Conservation (phyloP, 208 protist genomes). For the Wallacemonas collosoma region DNA sequence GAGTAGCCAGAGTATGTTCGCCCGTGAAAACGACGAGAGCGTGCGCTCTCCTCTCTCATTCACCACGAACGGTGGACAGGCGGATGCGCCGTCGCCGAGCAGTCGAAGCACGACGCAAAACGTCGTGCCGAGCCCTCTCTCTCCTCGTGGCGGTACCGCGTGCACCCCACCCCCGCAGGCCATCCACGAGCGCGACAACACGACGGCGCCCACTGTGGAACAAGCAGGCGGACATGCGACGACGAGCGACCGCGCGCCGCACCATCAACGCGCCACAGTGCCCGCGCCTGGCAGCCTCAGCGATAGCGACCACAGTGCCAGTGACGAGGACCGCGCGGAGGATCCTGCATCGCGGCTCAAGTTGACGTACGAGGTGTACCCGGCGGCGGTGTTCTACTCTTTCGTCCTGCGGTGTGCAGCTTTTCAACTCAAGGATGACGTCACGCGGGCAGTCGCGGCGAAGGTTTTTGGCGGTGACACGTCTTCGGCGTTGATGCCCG, state of each 20-base stretch:
- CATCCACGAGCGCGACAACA: too few species aligned
- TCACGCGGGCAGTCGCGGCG: conserved; percentile 30
- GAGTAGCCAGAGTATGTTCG: neutral
- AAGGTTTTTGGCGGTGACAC: conserved; percentile 32
- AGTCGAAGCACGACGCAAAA: neutral
- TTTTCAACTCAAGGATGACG: conserved; percentile 58
- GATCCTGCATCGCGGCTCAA: conserved; percentile 22
- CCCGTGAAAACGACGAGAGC: too few species aligned
- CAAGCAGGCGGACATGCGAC: too few species aligned
- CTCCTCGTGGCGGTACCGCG: too few species aligned
- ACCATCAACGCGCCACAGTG: too few species aligned
- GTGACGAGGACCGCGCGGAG: neutral
- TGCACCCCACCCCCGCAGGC: too few species aligned
- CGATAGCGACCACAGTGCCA: neutral
- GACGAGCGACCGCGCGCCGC: too few species aligned
- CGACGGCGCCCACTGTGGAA: too few species aligned
- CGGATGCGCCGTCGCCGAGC: neutral
- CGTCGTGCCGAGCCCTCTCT: too few species aligned
- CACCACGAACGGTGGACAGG: neutral
- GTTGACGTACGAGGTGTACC: conserved; percentile 56
- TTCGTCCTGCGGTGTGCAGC: conserved; percentile 30
- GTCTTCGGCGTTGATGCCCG: conserved; percentile 13
- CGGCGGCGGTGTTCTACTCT: conserved; percentile 47
- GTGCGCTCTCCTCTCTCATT: neutral
- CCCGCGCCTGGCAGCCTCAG: neutral